Conservation (phyloP, 805 yeast genomes). For the Candida bentonensis region DNA sequence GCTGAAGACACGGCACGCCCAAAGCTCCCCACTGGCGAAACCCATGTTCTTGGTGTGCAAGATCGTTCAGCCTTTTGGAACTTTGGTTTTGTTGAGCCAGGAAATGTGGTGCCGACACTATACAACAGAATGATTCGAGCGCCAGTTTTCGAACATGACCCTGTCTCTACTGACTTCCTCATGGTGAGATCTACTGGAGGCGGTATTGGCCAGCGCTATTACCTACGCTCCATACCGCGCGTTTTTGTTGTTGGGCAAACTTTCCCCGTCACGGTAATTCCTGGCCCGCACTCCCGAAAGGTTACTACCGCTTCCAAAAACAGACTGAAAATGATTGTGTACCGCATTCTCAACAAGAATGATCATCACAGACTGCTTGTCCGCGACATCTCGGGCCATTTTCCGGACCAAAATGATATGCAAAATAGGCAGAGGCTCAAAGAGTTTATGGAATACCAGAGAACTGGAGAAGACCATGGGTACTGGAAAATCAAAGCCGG, state of each 20-base stretch:
- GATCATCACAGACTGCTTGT: conserved; percentile 66
- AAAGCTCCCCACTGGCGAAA: conserved; percentile 80
- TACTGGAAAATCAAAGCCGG: conserved; percentile 75
- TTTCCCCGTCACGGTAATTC: conserved; percentile 86
- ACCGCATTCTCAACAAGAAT: conserved; percentile 64
- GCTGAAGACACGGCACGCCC: conserved; percentile 81
- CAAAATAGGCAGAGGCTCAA: conserved; percentile 90
- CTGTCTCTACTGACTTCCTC: conserved; percentile 64
- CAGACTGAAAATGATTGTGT: conserved; percentile 86
- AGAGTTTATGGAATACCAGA: conserved; percentile 95
- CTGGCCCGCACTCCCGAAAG: conserved; percentile 94
- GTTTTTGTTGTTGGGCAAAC: conserved; percentile 83
- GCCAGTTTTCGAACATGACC: conserved; percentile 81
- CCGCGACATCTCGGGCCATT: conserved; percentile 77
- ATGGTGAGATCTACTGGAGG: conserved; percentile 66
- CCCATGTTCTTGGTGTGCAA: conserved; percentile 89
- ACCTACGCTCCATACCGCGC: conserved; percentile 51
- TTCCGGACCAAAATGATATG: conserved; percentile 95
- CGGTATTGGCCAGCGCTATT: conserved; percentile 49
- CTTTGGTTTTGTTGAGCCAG: conserved; percentile 91
- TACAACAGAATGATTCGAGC: conserved; percentile 88
- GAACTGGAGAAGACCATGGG: conserved; percentile 89
- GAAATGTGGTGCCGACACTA: conserved; percentile 83
- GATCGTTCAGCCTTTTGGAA: conserved; percentile 98
- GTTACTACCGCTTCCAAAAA: conserved; percentile 88